Base-by-base conservation (phyloP, 345 rosid genomes). In the Camelina sativa region DNA sequence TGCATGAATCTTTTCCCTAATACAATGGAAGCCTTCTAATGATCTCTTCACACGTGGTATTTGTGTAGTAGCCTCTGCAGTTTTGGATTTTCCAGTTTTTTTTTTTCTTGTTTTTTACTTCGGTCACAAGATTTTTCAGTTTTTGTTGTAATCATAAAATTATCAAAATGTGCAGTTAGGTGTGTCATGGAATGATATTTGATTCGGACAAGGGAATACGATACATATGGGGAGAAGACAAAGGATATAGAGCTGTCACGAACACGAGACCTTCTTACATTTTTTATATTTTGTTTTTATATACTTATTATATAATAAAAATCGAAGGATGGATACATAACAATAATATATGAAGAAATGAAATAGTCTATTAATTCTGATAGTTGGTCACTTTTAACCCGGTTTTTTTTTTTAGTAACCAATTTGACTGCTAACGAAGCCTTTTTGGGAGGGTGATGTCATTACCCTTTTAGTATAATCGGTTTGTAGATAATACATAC, bases 241-340 rank as follows among this genome's bases (percentile, higher is more conserved):
- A 77, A 77, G 7, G 48, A 58, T 3, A 71, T 58, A 70, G 65
- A 77, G 80, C 80, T 77, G 80, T 77, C 80, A 59, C 17, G 46
- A 65, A 77, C 80, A 77, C 80, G 76, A 77, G 76, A 71, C 80
- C 57, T 65, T 71, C 60, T 76, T 58, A 65, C 72, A 59, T 48
- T 64, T 47, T 43, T 10, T 47, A 2, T 19, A 28, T 60, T 41
- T 51, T 15, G 8, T 43, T 53, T 63, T 60, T 62, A 11, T 64
- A 22, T 38, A 32, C 11, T 46, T 8, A 40, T 67, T 40, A 11
- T 41, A 59, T 46, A 35, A 25, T 41, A 25, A 20, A 41, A 30
- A 44, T 57, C 7, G 6, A 54, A 19, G 70, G 43, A 34, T 41
- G 9, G 28, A 20, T 43, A 70, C 32, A 9, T 40, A 47, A 8